Evolutionary conservation across 805 yeast species (phyloP).

Genomic region (Candida tallmaniae): DNA sequence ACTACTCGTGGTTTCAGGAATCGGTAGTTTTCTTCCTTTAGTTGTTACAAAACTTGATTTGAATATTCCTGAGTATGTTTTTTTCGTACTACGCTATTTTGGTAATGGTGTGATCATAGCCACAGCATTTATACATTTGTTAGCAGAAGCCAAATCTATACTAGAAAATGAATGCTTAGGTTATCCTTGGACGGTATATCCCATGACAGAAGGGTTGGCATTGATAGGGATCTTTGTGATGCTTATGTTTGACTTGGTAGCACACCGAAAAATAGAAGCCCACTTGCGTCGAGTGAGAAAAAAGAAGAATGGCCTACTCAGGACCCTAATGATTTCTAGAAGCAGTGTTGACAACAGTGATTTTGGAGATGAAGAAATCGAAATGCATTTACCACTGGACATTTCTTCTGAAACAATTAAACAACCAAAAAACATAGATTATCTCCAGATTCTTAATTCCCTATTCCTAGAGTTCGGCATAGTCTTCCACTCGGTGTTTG

Average conservation of each 20-base stretch:
- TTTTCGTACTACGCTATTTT: slow-evolving; percentile 24
- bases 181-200: slow-evolving; percentile 22
- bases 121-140: slow-evolving; percentile 31
- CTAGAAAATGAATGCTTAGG: slow-evolving; percentile 25
- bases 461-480: slow-evolving; percentile 70
- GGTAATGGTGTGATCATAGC: slow-evolving; percentile 36
- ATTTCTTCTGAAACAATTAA: slow-evolving; percentile 23
- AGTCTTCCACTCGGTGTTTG: slow-evolving; percentile 73
- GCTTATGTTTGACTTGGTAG: slow-evolving; percentile 26
- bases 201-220: slow-evolving; percentile 31
- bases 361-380: slow-evolving; percentile 27
- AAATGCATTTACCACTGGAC: slow-evolving; percentile 55
- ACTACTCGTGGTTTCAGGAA: slow-evolving; percentile 22
- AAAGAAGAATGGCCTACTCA: background rate
- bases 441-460: slow-evolving; percentile 13
- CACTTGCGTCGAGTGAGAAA: background rate
- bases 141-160: slow-evolving; percentile 25
- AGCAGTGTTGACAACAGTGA: slow-evolving; percentile 19
- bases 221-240: slow-evolving; percentile 26
- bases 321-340: background rate
- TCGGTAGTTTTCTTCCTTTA: slow-evolving; percentile 29
- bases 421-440: background rate
- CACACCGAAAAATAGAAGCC: slow-evolving; percentile 12
- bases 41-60: slow-evolving; percentile 18
- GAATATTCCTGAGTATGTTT: slow-evolving; percentile 21